Evolutionary conservation across 208 protist species (phyloP).

Genomic region (Naegleria fowleri): DNA sequence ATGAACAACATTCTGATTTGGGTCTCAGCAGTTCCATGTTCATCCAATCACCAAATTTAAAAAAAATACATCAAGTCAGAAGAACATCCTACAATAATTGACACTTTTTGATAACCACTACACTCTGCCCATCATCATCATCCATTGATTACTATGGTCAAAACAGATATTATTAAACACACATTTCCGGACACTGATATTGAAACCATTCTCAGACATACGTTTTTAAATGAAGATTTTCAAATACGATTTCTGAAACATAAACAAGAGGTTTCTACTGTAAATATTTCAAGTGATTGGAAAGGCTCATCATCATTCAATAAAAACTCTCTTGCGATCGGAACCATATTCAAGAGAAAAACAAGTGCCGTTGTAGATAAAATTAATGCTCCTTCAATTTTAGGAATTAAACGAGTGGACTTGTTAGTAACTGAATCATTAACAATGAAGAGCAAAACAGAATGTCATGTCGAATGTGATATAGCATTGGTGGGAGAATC

Average conservation of each 20-base stretch:
- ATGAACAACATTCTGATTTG: too few relatives aligned
- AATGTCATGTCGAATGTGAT: background rate
- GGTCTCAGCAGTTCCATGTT: too few relatives aligned
- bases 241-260: background rate
- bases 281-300: background rate
- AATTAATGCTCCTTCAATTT: conserved; percentile 1
- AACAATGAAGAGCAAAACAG: background rate
- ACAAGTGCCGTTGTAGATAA: background rate
- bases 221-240: background rate
- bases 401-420: background rate
- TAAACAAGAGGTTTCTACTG: background rate
- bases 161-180: background rate
- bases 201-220: background rate
- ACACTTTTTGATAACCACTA: too few relatives aligned
- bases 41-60: too few relatives aligned
- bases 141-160: background rate
- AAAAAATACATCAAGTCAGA: too few relatives aligned
- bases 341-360: background rate
- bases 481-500: background rate
- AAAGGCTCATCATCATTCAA: background rate
- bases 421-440: background rate
- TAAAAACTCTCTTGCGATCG: background rate
- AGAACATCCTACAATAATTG: too few relatives aligned
- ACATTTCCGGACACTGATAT: background rate
- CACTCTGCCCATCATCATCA: too few relatives aligned